These are phyloP conservation scores for Petasospora rhodanensis DNA, from an alignment of 1,139 yeast species.

Conservation along the genomic window DNA sequence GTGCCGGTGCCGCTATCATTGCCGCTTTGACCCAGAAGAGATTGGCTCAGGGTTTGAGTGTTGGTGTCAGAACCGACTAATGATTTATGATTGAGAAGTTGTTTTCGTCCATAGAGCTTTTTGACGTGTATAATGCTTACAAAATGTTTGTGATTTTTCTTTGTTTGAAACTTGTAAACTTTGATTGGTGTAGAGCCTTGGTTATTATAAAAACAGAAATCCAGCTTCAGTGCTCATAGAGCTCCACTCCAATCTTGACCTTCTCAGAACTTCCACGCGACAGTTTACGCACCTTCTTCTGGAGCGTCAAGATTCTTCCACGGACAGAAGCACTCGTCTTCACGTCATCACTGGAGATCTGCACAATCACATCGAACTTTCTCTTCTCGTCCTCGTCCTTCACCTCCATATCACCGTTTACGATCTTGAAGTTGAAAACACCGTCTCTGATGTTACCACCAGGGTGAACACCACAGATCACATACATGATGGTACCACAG, in stretches of 20 bases:
- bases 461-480: conserved; percentile 69
- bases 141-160: not conserved
- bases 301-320: conserved; percentile 46
- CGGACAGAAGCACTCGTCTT: conserved; percentile 53
- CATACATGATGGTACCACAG: conserved; percentile 64
- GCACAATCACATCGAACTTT: conserved; percentile 40
- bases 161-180: conserved; percentile 1
- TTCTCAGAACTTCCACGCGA: conserved; percentile 40
- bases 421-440: conserved; percentile 37
- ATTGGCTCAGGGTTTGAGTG: conserved; percentile 63
- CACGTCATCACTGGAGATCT: conserved; percentile 45
- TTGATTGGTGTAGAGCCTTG: too few relatives aligned
- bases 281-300: conserved; percentile 47
- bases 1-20: conserved; percentile 97
- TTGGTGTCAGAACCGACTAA: conserved; percentile 45
- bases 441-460: conserved; percentile 65
- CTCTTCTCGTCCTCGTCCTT: conserved; percentile 29
- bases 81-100: conserved; percentile 1
- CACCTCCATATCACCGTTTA: conserved; percentile 26
- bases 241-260: conserved; percentile 36
- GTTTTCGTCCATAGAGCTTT: too few relatives aligned
- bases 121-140: not conserved
- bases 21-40: conserved; percentile 90
- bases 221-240: conserved; percentile 24
- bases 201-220: not conserved